Evolutionary conservation across 495 filamentous ascomycete genomes (phyloP), one percentile per base, ranked within the genome.

Genomic region (Tuber borchii): DNA sequence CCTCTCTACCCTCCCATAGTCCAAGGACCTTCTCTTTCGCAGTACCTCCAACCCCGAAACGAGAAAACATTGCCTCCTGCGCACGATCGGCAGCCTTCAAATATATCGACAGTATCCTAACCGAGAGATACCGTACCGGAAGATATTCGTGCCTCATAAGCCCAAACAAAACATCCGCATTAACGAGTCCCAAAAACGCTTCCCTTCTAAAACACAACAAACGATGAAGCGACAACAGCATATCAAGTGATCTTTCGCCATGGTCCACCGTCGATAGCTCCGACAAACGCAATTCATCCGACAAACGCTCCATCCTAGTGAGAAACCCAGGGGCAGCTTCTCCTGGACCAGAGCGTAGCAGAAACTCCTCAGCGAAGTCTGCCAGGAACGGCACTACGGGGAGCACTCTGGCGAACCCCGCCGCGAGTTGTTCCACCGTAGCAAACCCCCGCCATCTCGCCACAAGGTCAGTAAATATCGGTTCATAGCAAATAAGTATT

Each of bases 81-180:
- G 92, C 91, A 74, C 87, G 84, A 84, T 99, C 96, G 2, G 95
- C 90, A n/a, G 90, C 91, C 76, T 90, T 89, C 80, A 94, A 88
- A 81, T 93, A 91, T 69, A 92, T 85, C 83, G 91, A 92, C 81
- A 97, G 89, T 73, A 92, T 88, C 83, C 92, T 88, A 70, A 97
- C 87, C 20, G 93, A 90, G 71, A 99, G 86, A 83, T 93, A 98
- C 83, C 91, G 88, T 26, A 96, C 88, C 10, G 87, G 84, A 45
- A 80, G 84, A 44, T 88, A 44, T n/a, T 73, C 20, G 69, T 81
- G 78, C 44, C 34, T 74, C 48, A 83, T 31, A 14, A 83, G 44
- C 39, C 76, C 68, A 8, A 74, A 76, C 34, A 83, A 73, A 71
- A 69, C 71, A 39, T 75, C 71, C 20, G 75, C 43, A 26, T 81